Percentiles rank a stretch among this genome's conserved stretches.
These are phyloP conservation scores for Leucosporidium creatinivorum DNA, from an alignment of 768 basidiomycete genomes.

Conservation along the genomic window DNA sequence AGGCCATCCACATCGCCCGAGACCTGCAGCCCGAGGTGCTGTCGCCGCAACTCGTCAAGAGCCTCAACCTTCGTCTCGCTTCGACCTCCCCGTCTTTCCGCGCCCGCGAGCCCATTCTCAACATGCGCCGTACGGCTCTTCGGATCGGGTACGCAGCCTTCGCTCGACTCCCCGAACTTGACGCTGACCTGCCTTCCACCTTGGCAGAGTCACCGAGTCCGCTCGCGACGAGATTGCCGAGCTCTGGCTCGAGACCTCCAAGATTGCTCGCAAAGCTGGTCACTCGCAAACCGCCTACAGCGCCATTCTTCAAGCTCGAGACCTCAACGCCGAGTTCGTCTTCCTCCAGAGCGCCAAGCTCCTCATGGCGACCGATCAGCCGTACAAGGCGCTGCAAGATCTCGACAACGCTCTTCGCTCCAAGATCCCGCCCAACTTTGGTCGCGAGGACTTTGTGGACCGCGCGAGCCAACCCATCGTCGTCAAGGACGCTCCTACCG, in stretches of 20 bases:
- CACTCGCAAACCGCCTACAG: conserved; percentile 97
- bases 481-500: conserved; percentile 2
- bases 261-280: conserved; percentile 88
- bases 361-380: conserved; percentile 66
- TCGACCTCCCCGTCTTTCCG: conserved; percentile 80
- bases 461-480: not conserved
- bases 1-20: conserved; percentile 45
- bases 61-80: conserved; percentile 60
- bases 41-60: conserved; percentile 44
- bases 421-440: conserved; percentile 4
- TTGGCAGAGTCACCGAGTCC: not conserved
- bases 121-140: conserved; percentile 80
- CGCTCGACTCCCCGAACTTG: not conserved
- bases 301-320: conserved; percentile 75
- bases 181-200: not conserved
- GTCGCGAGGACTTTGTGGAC: conserved; percentile 19
- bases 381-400: conserved; percentile 76
- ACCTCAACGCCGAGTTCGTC: conserved; percentile 63
- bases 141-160: conserved; percentile 54
- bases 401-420: conserved; percentile 58
- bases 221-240: conserved; percentile 51
- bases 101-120: conserved; percentile 77
- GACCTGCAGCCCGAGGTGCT: not conserved
- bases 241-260: conserved; percentile 88
- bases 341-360: conserved; percentile 90